Evolutionary conservation across 2,329 filamentous ascomycete species (phyloP), one percentile per base, ranked within the genome.

Genomic region (Penicillium sp.): DNA sequence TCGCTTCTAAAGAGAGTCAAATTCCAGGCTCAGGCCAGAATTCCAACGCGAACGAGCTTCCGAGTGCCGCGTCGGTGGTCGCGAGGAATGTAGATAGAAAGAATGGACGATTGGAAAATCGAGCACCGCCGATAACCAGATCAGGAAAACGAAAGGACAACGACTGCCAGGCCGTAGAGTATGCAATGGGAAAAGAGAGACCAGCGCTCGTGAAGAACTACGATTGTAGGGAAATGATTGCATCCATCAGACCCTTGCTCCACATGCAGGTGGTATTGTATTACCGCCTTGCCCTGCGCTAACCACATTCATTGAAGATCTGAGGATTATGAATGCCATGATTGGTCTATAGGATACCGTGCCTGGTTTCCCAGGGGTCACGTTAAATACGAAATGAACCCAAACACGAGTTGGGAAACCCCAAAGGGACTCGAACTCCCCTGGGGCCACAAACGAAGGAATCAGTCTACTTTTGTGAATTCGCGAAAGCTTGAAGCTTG

Each of bases 31-130:
- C 34, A 39, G 44, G 29, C 46, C 49, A 47, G 44, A 33, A 64
- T 64, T 60, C 61, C 58, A 55, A 53, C 47, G 58, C 55, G 58
- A 58, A 47, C 53, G 31, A 9, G 16, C 38, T 42, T 47, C 49
- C 44, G 45, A 52, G 42, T 23, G 60, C 44, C 53, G 58, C 52
- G 59, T 58, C 41, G 24, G 36, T 53, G 53, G 16, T 42, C 33
- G 52, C 44, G 50, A 38, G 60, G 61, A 64, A 64, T 64, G 61
- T 63, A 57, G 57, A 53, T 56, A 42, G 52, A 64, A 64, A 63
- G 61, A 63, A 63, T 64, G 61, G 57, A 61, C 49, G 49, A 62
- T 56, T 54, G 45, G 42, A 58, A 58, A 34, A 54, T 63, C 57
- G 51, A 60, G 58, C 57, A 53, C 60, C 9, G 57, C 60, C 57